Evolutionary conservation across 305 asterid genomes (phyloP).

Genomic region (Solanum hybrid): DNA sequence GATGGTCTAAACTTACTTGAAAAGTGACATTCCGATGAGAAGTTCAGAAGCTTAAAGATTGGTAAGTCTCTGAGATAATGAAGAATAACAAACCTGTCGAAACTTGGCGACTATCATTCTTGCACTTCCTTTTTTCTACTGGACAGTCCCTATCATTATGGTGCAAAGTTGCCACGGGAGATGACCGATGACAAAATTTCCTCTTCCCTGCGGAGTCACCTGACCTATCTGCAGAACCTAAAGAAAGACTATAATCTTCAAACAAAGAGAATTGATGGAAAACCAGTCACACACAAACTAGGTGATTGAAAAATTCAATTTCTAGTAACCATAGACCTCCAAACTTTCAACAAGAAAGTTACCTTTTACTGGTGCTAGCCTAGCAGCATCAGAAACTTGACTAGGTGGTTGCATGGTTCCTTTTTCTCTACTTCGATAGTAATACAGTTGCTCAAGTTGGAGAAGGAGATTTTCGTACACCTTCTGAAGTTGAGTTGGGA

Average conservation of each 20-base stretch:
- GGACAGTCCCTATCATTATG: slow-evolving; percentile 2
- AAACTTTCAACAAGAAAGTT: background rate
- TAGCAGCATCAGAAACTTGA: slow-evolving; percentile 2
- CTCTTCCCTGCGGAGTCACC: slow-evolving; percentile 23
- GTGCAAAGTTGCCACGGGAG: background rate
- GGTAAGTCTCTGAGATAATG: background rate
- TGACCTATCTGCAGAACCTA: slow-evolving; percentile 1
- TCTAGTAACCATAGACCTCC: background rate
- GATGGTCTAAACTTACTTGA: background rate
- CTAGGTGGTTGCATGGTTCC: slow-evolving; percentile 18
- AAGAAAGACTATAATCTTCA: background rate
- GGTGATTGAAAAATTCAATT: background rate
- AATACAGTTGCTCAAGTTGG: slow-evolving; percentile 51
- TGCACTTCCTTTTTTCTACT: slow-evolving; percentile 9
- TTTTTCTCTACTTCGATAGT: slow-evolving; percentile 29
- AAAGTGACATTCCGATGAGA: background rate
- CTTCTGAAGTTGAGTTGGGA: slow-evolving; percentile 47
- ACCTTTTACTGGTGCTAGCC: background rate
- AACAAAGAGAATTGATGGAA: background rate
- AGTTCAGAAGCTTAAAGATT: background rate
- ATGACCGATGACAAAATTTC: slow-evolving; percentile 19
- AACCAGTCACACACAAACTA: background rate
- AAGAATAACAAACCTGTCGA: slow-evolving; percentile 21
- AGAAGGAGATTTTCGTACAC: slow-evolving; percentile 36
- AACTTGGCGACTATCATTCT: background rate